Percentiles rank a stretch among this genome's conserved stretches.
Evolutionary conservation across 106 monocot species (phyloP).

Genomic region (Dendrobium officinale): DNA sequence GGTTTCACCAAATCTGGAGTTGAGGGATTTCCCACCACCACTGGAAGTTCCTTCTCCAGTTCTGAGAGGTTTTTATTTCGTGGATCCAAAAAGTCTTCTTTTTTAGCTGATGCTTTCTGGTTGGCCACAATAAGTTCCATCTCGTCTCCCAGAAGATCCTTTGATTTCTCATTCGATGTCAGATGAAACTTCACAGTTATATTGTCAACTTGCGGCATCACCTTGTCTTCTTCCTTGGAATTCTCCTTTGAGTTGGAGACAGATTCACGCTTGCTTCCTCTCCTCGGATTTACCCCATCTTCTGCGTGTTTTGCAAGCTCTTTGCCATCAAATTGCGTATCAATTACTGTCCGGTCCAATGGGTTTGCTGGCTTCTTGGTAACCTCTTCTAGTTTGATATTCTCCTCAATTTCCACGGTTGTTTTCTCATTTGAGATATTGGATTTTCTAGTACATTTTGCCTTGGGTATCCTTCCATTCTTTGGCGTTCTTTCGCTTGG

Average conservation of each 20-base stretch:
- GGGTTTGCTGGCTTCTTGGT: no score
- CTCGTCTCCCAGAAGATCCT: not conserved
- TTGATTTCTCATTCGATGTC: not conserved
- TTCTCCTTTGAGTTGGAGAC: not conserved
- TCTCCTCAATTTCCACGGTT: no score
- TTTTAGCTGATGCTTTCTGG: not conserved
- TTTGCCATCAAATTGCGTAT: not conserved
- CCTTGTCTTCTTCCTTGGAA: not conserved
- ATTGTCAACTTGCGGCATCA: not conserved
- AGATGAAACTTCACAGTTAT: not conserved
- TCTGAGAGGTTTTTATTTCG: not conserved
- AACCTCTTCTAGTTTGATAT: no score
- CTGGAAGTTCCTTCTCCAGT: conserved; percentile 1
- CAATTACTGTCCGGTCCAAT: no score
- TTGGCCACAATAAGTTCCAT: not conserved
- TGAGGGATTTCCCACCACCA: not conserved
- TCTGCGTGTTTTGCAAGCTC: not conserved
- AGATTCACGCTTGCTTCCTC: not conserved
- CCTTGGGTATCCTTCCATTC: no score
- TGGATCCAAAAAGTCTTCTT: not conserved
- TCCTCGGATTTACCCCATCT: not conserved
- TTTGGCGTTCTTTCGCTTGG: no score
- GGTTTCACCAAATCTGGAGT: not conserved
- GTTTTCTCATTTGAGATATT: no score
- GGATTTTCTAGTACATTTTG: no score